Evolutionary conservation across 2,329 filamentous ascomycete genomes (phyloP), one percentile per base, ranked within the genome.

Genomic region (Emergomyces orientalis): DNA sequence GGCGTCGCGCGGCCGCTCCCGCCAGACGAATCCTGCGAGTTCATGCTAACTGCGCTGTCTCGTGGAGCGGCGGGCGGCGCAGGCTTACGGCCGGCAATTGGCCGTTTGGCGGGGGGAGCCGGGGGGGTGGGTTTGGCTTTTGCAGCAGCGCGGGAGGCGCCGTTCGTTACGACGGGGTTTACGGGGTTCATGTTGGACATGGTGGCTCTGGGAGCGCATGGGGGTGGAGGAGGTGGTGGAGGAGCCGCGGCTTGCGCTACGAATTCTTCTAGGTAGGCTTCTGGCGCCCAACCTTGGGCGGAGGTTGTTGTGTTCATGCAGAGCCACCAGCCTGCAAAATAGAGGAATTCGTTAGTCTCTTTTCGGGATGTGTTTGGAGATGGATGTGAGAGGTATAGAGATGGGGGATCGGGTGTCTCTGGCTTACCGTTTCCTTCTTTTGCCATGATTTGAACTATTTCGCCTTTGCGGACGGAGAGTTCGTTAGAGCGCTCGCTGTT

Each of bases 341-440:
- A 9, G 19, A 8, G 13, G n/a, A 47, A 51, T 19, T 62, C 76
- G 74, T 68, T 61, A 64, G 55, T 9, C 55, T 60, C 4, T 27
- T 58, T 9, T 49, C 17, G n/a, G 43, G 25, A 51, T 5, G 47
- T 27, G 22, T 17, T 51, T 51, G 11, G 11, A 27, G 22, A 27
- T 51, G 3, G 13, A 27, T 0, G 30, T 27, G 47, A 11, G 13
- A 30, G 30, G 56, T 41, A 49, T 30, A 51, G 41, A 41, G 17
- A 25, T 27, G 37, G 19, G 30, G 17, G 39, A 55, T 49, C 11
- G 45, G n/a, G 11, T 3, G 14, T 13, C 11, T 51, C 11, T 51
- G 41, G 75, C 87, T 75, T 84, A 96, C 93, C 94, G 73, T 97
- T 97, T 74, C 84, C 87, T 77, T 97, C 93, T 77, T 97, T 97